Evolutionary conservation across 2,329 filamentous ascomycete species (phyloP).

Genomic region (Fusarium falciforme): DNA sequence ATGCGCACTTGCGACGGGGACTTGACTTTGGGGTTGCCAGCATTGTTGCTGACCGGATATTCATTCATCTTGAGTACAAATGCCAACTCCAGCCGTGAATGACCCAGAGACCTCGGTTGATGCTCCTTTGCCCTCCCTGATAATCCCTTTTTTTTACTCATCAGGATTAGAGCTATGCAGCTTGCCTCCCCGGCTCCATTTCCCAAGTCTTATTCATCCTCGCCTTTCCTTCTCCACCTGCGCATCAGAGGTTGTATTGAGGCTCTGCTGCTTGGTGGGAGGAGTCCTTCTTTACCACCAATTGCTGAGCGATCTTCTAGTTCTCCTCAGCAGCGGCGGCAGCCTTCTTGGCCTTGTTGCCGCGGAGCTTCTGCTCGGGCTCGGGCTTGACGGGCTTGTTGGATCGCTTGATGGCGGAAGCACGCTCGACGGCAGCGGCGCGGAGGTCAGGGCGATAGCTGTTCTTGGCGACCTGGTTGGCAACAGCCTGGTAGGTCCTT

Average conservation of each 20-base stretch:
- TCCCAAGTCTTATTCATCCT: constrained; percentile 30
- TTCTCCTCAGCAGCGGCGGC: constrained; percentile 58
- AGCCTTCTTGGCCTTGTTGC: constrained; percentile 82
- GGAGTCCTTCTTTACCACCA: constrained; percentile 21
- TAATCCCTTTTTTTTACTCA: constrained; percentile 31
- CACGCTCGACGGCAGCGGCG: constrained; percentile 83
- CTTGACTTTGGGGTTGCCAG: constrained; percentile 33
- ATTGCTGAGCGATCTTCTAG: constrained; percentile 31
- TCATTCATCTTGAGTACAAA: constrained; percentile 46
- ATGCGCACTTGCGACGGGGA: background rate
- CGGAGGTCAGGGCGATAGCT: constrained; percentile 87
- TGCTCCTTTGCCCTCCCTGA: constrained; percentile 37
- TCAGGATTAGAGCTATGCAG: constrained; percentile 37
- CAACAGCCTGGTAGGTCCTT: constrained; percentile 91
- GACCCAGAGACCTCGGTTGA: constrained; percentile 43
- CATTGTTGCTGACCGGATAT: constrained; percentile 38
- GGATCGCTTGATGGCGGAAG: constrained; percentile 83
- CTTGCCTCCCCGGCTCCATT: constrained; percentile 36
- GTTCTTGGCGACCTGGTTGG: constrained; percentile 83
- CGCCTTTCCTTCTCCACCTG: constrained; percentile 4
- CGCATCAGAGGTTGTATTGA: constrained; percentile 5
- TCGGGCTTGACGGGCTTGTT: constrained; percentile 83
- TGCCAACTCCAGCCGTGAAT: constrained; percentile 44
- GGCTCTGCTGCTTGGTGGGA: background rate
- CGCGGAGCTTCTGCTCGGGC: constrained; percentile 80